These are phyloP conservation scores for Neurospora tetrasperma DNA, from an alignment of 495 filamentous ascomycete species.

Conservation along the genomic window DNA sequence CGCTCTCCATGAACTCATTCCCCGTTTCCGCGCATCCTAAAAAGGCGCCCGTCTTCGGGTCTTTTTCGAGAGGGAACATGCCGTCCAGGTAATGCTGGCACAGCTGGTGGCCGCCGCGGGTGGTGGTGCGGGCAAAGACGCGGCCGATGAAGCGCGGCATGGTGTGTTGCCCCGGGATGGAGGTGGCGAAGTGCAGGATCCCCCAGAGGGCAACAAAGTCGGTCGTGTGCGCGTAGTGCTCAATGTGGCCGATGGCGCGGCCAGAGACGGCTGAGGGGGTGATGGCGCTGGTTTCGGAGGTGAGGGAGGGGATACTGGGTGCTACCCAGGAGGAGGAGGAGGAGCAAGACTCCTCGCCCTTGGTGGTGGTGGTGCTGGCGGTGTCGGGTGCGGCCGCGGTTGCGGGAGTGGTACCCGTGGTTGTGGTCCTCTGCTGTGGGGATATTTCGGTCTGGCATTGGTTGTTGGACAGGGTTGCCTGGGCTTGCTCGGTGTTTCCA, in stretches of 20 bases:
- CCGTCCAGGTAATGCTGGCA: constrained; percentile 70
- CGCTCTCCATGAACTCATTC: constrained; percentile 49
- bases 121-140: constrained; percentile 54
- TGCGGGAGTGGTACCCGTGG: background rate
- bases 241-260: constrained; percentile 59
- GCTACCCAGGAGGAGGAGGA: background rate
- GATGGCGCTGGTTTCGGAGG: constrained; percentile 9
- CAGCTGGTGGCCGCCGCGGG: constrained; percentile 58
- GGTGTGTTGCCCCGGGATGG: constrained; percentile 20
- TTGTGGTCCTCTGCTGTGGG: background rate
- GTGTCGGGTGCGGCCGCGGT: background rate
- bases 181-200: constrained; percentile 54
- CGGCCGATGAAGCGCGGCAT: constrained; percentile 62
- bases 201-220: constrained; percentile 74
- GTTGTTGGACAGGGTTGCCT: background rate
- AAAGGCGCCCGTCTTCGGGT: constrained; percentile 21
- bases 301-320: constrained; percentile 4
- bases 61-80: constrained; percentile 57
- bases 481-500: background rate
- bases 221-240: constrained; percentile 71
- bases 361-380: background rate
- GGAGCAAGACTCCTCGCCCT: background rate
- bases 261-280: constrained; percentile 17
- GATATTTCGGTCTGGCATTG: background rate
- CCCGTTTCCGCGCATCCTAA: constrained; percentile 18